Base-by-base conservation (phyloP, 768 basidiomycete species). In the Rhodocollybia butyracea region DNA sequence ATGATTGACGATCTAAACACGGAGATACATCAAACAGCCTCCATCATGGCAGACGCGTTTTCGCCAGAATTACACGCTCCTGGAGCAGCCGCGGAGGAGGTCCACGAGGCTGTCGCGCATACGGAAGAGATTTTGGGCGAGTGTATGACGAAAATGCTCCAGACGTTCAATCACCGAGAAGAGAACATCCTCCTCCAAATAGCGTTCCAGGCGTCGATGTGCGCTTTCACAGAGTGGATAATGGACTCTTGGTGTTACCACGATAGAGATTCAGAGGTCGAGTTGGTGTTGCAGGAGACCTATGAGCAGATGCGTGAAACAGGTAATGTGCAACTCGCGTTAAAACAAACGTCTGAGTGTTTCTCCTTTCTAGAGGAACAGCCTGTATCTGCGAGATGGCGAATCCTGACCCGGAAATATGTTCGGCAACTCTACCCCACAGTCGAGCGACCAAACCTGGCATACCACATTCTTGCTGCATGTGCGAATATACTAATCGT, bases 401-500 rank as follows among this genome's bases (percentile, higher is more conserved):
- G 59, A 29, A 48, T 57, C 26, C 34, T 60, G 29, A 60, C 59
- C 19, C 59, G 59, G 13, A 58, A 40, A 31, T 58, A 60, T 32
- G 59, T 47, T 30, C 57, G 50, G n/a, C 24, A 58, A 24, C 42
- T 57, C 21, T 57, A 42, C 31, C 47, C 38, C 26, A 31, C 34
- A 38, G 34, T 50, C 34, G 41, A 52, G 31, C 48, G 30, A 29
- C 56, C 50, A n/a, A 38, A 52, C 34, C 38, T 52, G 26, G 22
- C 48, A 10, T 31, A 52, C 22, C 43, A 43, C 36, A 68, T 75
- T 63, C 59, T 72, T 19, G 73, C 78, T 47, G 73, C 73, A 0
- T 72, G 79, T 41, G 68, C 72, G 63, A 69, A 73, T 55, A 71
- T 79, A 58, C 62, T 80, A 50, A 60, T 76, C 24, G 66, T 70